Percentiles rank a stretch among this genome's conserved stretches.
phyloP scores from a whole-genome alignment of 306 rosid genomes.

The Dalbergia cultrata region DNA sequence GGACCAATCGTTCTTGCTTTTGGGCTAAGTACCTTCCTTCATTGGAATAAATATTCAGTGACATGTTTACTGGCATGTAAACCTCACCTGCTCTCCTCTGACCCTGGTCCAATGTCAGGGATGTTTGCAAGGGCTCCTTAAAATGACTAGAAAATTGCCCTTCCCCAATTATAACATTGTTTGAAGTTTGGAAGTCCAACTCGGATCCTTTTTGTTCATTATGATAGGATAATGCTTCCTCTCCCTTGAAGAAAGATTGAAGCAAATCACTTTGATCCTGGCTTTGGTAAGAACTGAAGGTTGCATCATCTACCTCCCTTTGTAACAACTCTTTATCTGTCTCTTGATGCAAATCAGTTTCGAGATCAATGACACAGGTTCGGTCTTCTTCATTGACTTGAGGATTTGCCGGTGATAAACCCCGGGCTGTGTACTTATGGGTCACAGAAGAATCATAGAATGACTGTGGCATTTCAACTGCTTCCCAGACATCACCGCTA shows the following conservation, averaged over 20 bases:
- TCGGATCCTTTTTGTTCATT: constrained; percentile 68
- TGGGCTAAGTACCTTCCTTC: constrained; percentile 66
- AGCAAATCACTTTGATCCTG: constrained; percentile 78
- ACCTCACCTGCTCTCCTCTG: constrained; percentile 67
- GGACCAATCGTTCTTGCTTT: constrained; percentile 47
- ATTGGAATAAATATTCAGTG: constrained; percentile 67
- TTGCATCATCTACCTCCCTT: constrained; percentile 57
- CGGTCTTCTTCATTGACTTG: constrained; percentile 57
- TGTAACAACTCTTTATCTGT: constrained; percentile 60
- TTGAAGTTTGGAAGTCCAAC: constrained; percentile 65
- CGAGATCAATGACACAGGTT: constrained; percentile 59
- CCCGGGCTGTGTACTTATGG: constrained; percentile 58
- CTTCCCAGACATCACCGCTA: constrained; percentile 67
- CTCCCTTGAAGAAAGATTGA: constrained; percentile 76
- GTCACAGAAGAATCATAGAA: constrained; percentile 67
- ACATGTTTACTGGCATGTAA: constrained; percentile 59
- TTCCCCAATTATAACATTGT: constrained; percentile 59
- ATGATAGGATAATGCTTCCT: constrained; percentile 62
- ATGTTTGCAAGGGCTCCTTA: constrained; percentile 68
- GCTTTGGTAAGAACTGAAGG: constrained; percentile 68
- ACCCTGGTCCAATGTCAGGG: constrained; percentile 67
- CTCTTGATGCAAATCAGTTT: constrained; percentile 64
- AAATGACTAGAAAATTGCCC: constrained; percentile 73
- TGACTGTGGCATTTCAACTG: constrained; percentile 68
- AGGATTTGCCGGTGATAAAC: constrained; percentile 59